Base-by-base conservation (phyloP, 441 rosid species). In the Syzygium syzygioides region DNA sequence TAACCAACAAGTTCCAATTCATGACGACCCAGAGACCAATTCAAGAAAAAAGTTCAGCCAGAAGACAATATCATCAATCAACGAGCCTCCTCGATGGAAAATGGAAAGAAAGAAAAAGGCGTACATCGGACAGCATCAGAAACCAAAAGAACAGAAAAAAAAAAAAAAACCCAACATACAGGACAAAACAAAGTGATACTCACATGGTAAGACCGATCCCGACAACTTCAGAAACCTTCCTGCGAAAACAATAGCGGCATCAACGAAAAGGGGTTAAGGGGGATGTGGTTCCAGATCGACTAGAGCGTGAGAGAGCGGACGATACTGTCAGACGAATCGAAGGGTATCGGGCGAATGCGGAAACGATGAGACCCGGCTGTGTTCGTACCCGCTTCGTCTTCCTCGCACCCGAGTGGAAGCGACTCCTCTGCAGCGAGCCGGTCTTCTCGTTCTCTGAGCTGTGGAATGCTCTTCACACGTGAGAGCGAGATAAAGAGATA, bases 21-120 rank as follows among this genome's bases (percentile, higher is more conserved):
- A 71, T 17, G n/a, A 71, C 50, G 83, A 37, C 83, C 83, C 3
- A 45, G 17, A 71, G 83, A 71, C 83, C 80, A 41, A 37, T 23
- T 76, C 83, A 41, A 41, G 83, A 76, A 45, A 37, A 37, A 76
- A 37, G 17, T 45, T 37, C 83, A 68, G 79, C 62, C 28, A 23
- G 62, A 57, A 57, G 62, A 8, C 9, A 23, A 25, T 11, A 68
- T 20, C 79, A 68, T 34, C 79, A 34, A 19, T 19, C 79, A 34
- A 19, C 19, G 48, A 68, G 79, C 48, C 23, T 23, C 19, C 79
- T 19, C 79, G 4, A 34, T 11, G 45, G 79, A 68, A n/a, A 68
- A 18, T 2, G 0, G 34, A 4, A 32, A 18, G 0, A 7, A 62
- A 34, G 2, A 2, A 15, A 3, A 64, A 34, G 34, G 13, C 41